Evolutionary conservation across 371 early-diverging fungal species (phyloP).

Genomic region (Zopfochytrium polystomum): DNA sequence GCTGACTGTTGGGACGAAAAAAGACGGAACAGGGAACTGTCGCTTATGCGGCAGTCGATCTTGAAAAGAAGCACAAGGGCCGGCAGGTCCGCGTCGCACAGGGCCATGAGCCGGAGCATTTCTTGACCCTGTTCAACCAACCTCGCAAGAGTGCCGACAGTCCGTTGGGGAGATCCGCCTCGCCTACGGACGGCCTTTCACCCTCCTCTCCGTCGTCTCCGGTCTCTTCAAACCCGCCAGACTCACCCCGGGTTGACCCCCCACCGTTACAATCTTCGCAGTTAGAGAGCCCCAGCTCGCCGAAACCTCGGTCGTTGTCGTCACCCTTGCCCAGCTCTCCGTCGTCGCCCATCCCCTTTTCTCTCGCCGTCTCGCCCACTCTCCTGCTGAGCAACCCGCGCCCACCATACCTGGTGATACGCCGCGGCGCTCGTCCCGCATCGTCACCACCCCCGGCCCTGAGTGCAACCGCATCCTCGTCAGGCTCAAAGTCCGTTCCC

Average conservation of each 20-base stretch:
- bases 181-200: not conserved
- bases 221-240: no score
- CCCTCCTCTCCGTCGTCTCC: not conserved
- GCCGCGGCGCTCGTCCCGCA: conserved; percentile 13
- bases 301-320: not conserved
- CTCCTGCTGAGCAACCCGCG: no score
- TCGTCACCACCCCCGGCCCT: not conserved
- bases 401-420: conserved; percentile 20
- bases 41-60: conserved; percentile 29
- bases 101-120: conserved; percentile 38
- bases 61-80: conserved; percentile 30
- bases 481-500: conserved; percentile 3
- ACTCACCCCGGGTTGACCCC: no score
- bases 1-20: conserved; percentile 9
- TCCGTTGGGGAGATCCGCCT: no score
- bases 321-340: not conserved
- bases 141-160: no score
- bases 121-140: conserved; percentile 32
- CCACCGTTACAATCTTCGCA: no score
- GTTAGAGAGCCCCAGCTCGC: not conserved
- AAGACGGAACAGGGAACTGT: conserved; percentile 38
- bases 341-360: no score
- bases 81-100: conserved; percentile 34
- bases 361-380: not conserved
- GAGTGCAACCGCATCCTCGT: not conserved